These are phyloP conservation scores for Chaetomium fimeti DNA, from an alignment of 495 filamentous ascomycete genomes.

Conservation along the genomic window DNA sequence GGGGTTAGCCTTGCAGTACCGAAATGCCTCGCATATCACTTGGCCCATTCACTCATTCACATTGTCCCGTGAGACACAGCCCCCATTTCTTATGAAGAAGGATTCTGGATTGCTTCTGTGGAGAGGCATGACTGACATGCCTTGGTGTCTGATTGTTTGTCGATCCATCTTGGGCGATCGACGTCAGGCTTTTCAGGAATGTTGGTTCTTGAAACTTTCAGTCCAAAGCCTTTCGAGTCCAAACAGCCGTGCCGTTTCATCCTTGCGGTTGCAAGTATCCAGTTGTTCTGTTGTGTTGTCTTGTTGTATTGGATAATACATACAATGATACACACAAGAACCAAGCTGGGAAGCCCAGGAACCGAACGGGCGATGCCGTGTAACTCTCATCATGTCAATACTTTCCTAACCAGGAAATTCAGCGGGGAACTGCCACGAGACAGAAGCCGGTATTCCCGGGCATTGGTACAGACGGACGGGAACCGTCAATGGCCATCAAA, in stretches of 20 bases:
- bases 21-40: neutral
- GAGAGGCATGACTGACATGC: neutral
- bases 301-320: too few relatives aligned
- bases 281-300: too few relatives aligned
- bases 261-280: too few relatives aligned
- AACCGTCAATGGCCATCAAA: too few relatives aligned
- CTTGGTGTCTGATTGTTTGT: neutral
- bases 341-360: neutral
- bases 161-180: neutral
- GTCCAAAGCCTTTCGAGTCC: too few relatives aligned
- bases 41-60: too few relatives aligned
- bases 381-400: neutral
- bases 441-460: neutral
- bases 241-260: too few relatives aligned
- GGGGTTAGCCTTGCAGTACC: conserved; percentile 9
- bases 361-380: neutral
- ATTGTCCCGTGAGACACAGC: neutral
- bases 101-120: conserved; percentile 1
- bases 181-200: neutral
- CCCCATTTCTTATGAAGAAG: neutral
- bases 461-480: neutral
- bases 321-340: too few relatives aligned
- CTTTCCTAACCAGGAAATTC: too few relatives aligned
- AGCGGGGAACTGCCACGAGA: neutral
- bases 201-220: neutral